Conservation (phyloP, 768 basidiomycete genomes). For the Kondoa subrosea region DNA sequence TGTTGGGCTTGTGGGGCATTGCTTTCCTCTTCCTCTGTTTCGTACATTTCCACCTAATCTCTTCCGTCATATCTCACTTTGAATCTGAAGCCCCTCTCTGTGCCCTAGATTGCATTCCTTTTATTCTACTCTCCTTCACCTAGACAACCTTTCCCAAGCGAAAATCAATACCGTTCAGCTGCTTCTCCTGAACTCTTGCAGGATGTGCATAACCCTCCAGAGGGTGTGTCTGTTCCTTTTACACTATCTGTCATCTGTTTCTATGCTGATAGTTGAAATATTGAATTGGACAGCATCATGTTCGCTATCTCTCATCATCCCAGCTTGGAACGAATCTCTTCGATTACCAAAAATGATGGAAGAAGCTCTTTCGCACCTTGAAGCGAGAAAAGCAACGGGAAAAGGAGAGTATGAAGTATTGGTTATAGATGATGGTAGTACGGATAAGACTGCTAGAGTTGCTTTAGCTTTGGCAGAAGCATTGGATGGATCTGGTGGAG, state of each 20-base stretch:
- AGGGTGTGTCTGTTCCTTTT: background rate
- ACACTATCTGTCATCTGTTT: no score
- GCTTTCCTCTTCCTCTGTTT: no score
- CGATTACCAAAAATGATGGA: constrained; percentile 71
- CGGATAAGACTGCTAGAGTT: constrained; percentile 51
- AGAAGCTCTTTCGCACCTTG: constrained; percentile 43
- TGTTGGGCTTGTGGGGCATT: no score
- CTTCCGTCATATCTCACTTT: no score
- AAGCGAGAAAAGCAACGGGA: constrained; percentile 34
- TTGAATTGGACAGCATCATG: constrained; percentile 31
- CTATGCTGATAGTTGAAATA: background rate
- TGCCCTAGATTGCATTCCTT: constrained; percentile 1
- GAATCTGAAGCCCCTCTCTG: no score
- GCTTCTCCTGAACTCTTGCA: constrained; percentile 6
- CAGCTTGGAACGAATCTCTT: constrained; percentile 78
- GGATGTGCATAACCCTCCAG: background rate
- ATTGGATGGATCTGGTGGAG: constrained; percentile 39
- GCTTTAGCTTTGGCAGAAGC: constrained; percentile 48
- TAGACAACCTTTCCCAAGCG: constrained; percentile 9
- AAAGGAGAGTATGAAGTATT: constrained; percentile 48
- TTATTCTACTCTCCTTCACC: constrained; percentile 5
- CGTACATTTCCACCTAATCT: no score
- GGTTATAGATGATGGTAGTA: constrained; percentile 78
- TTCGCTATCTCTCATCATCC: constrained; percentile 65
- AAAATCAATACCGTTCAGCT: constrained; percentile 5